Evolutionary conservation across 2,329 filamentous ascomycete genomes (phyloP), one percentile per base, ranked within the genome.

Genomic region (Xylaria sp.): DNA sequence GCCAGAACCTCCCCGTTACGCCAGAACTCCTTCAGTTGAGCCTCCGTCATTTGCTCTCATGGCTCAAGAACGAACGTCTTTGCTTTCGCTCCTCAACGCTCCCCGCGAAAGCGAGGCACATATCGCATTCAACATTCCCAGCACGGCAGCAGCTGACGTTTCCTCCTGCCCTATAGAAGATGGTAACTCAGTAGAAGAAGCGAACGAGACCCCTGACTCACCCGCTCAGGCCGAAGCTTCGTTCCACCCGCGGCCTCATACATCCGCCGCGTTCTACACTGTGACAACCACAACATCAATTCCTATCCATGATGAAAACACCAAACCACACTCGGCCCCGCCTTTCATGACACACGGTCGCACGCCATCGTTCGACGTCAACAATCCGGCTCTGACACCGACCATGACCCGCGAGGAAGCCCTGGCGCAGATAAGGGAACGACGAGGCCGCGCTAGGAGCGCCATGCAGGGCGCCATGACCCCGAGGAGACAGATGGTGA

Each of bases 341-440:
- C 51, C 65, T 3, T 65, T 60, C 53, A 53, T 68, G 42, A 8
- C 68, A 35, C 27, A 63, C 48, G 47, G 63, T 40, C 37, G 77
- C 63, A 72, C 72, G 8, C 81, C 82, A 3, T 83, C 81, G 10
- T 89, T 88, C 73, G 87, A 89, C 76, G 76, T 82, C 48, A 85
- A 80, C 68, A 86, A 89, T 76, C 86, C 87, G 23, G 88, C 88
- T 10, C 78, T 91, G 69, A 90, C 86, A 50, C 88, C 88, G 5
- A 91, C 89, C 47, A 89, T 91, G 87, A 88, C 88, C 29, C 86
- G 92, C 63, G 92, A 93, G 78, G 86, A 93, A 79, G 92, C 92
- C 3, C 85, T 95, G 18, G 91, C 91, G 64, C 89, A 91, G 77
- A 94, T 95, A 72, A 86, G 90, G 62, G 90, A 93, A 80, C 85